Evolutionary conservation across 495 filamentous ascomycete species (phyloP).

Genomic region (Hypoxylon rickii): DNA sequence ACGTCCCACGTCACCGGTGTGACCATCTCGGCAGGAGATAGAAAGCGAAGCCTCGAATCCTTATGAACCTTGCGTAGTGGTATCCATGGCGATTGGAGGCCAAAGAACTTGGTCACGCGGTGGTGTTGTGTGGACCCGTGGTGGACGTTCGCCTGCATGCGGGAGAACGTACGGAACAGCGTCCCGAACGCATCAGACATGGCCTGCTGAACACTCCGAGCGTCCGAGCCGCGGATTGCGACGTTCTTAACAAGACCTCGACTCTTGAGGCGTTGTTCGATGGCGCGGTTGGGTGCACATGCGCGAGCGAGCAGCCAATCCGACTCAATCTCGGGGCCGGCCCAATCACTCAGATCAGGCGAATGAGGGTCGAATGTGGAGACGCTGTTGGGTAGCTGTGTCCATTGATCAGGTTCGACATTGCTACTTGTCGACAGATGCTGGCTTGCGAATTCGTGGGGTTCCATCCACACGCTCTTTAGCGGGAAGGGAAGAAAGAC

Average conservation of each 20-base stretch:
- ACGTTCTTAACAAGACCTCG: slow-evolving; percentile 68
- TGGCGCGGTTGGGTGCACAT: slow-evolving; percentile 56
- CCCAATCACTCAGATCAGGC: slow-evolving; percentile 51
- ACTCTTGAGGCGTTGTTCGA: slow-evolving; percentile 66
- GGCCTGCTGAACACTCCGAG: slow-evolving; percentile 63
- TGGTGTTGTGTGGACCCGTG: slow-evolving; percentile 37
- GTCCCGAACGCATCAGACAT: slow-evolving; percentile 62
- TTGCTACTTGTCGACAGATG: slow-evolving; percentile 44
- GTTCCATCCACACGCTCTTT: slow-evolving; percentile 63
- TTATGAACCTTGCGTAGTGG: slow-evolving; percentile 73
- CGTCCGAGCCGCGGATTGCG: slow-evolving; percentile 58
- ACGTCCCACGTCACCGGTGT: slow-evolving; percentile 69
- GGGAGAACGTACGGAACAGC: slow-evolving; percentile 49
- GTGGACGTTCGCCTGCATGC: slow-evolving; percentile 37
- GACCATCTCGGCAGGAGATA: slow-evolving; percentile 66
- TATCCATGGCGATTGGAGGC: slow-evolving; percentile 61
- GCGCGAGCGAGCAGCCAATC: slow-evolving; percentile 63
- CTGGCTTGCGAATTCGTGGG: slow-evolving; percentile 52
- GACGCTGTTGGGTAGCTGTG: slow-evolving; percentile 55
- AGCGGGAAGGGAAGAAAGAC: slow-evolving; percentile 70
- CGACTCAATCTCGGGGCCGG: slow-evolving; percentile 45
- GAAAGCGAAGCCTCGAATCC: slow-evolving; percentile 66
- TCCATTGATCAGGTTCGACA: slow-evolving; percentile 60
- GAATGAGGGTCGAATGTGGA: slow-evolving; percentile 48
- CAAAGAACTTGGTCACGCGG: slow-evolving; percentile 49